Base-by-base conservation (phyloP, 148 eudicot genomes). In the Rhododendron ovatum region DNA sequence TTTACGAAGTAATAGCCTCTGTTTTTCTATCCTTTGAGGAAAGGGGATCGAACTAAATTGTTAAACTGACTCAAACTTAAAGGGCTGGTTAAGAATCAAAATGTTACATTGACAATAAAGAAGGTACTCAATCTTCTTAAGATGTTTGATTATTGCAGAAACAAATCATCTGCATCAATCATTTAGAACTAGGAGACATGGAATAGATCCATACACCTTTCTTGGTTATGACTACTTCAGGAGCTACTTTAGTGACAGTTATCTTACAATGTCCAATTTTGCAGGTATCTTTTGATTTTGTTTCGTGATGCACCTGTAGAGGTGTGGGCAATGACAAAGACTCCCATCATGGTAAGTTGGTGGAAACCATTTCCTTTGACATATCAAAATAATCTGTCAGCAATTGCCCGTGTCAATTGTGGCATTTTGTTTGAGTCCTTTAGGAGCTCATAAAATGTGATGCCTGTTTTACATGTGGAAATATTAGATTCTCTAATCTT, bases 281-380 rank as follows among this genome's bases (percentile, higher is more conserved):
- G 90, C 91, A 97, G 99, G 91, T 97, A 97, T 86, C 94, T 97
- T 85, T 91, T 97, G 82, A 94, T 97, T 84, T 87, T 97, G 89
- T 95, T 97, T 85, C 98, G 98, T 77, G 99, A 97, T 93, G 99
- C 99, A 89, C 99, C 99, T 86, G 98, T 97, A 59, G 99, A 97
- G 90, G 99, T 97, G 78, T 97, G 99, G 99, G 99, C 99, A 50
- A 97, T 97, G 99, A 97, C 99, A 45, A 97, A 95, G 95, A 93
- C 94, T 81, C 99, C 99, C 63, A 93, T 97, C 73, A 94, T 97
- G 99, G 99, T 97, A 91, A 92, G 90, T 85, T 88, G 86, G 83
- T 79, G 35, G 1, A 30, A 22, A 81, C 75, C 30, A 41, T 87
- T 83, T 57, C 65, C 39, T 48, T 59, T 10, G 26, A 35, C 33